These are phyloP conservation scores for Elsinoe arachidis DNA, from an alignment of 2,329 filamentous ascomycete genomes.

Conservation along the genomic window DNA sequence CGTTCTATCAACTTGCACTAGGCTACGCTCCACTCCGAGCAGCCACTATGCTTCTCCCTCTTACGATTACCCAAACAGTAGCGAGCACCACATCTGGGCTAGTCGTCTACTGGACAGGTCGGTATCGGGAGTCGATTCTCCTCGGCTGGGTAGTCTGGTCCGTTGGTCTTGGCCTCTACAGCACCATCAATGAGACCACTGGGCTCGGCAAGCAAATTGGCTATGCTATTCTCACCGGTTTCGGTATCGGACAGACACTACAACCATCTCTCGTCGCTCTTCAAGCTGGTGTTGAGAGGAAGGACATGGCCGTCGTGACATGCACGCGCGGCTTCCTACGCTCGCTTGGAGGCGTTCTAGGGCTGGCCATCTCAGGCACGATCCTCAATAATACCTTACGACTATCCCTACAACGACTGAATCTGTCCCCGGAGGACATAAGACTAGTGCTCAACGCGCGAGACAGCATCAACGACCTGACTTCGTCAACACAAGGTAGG, in stretches of 20 bases:
- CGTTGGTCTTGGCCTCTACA: conserved; percentile 29
- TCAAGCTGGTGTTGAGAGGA: conserved; percentile 30
- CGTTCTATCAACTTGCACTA: conserved; percentile 42
- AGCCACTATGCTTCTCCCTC: conserved; percentile 36
- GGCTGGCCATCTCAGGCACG: conserved; percentile 29
- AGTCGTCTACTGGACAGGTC: conserved; percentile 40
- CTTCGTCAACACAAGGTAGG: conserved; percentile 19
- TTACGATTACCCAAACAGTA: conserved; percentile 24
- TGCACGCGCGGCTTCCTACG: conserved; percentile 34
- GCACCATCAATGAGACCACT: conserved; percentile 21
- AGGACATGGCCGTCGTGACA: conserved; percentile 33
- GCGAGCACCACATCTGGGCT: conserved; percentile 39
- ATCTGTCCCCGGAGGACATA: conserved; percentile 35
- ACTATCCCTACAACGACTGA: conserved; percentile 45
- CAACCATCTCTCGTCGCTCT: conserved; percentile 33
- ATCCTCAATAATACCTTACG: conserved; percentile 27
- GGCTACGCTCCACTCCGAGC: conserved; percentile 32
- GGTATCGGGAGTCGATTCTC: conserved; percentile 33
- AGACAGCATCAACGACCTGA: neutral
- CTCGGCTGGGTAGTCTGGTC: conserved; percentile 35
- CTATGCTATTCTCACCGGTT: conserved; percentile 29
- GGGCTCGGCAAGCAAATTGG: conserved; percentile 24
- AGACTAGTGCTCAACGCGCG: conserved; percentile 27
- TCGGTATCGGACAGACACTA: conserved; percentile 26
- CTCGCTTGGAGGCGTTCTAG: conserved; percentile 29